A percentile compares a stretch with the other conserved stretches of the same genome.
Conservation (phyloP, 2,329 filamentous ascomycete genomes). For the Sporothrix variecibatus region DNA sequence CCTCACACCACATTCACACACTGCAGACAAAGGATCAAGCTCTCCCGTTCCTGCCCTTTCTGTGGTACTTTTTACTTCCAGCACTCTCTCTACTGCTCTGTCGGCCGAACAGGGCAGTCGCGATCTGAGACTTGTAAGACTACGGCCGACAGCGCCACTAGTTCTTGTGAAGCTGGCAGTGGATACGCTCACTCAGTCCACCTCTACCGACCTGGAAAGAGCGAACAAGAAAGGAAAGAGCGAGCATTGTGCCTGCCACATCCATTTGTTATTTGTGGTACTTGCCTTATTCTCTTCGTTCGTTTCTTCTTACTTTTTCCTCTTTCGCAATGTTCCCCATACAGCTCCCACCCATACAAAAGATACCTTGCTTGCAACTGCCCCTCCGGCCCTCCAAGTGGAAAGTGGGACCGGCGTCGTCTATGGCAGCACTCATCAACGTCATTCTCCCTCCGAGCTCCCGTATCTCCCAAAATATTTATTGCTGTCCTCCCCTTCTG, state of each 20-base stretch:
- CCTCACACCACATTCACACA: background rate
- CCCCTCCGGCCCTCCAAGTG: background rate
- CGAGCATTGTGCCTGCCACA: background rate
- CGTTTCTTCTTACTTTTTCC: background rate
- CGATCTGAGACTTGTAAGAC: background rate
- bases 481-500: background rate
- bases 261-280: background rate
- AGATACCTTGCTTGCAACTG: background rate
- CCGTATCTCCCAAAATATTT: background rate
- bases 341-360: background rate
- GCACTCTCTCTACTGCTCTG: background rate
- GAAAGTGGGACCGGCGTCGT: background rate
- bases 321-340: background rate
- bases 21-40: background rate
- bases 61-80: background rate
- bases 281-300: background rate
- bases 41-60: background rate
- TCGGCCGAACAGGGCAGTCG: background rate
- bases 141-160: background rate
- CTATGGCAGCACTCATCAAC: constrained; percentile 18
- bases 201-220: background rate
- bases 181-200: constrained; percentile 15
- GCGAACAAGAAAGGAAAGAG: background rate
- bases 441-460: constrained; percentile 21
- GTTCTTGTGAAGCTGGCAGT: background rate